These are phyloP conservation scores for Nemania sp. DNA, from an alignment of 2,329 filamentous ascomycete species.

Conservation along the genomic window DNA sequence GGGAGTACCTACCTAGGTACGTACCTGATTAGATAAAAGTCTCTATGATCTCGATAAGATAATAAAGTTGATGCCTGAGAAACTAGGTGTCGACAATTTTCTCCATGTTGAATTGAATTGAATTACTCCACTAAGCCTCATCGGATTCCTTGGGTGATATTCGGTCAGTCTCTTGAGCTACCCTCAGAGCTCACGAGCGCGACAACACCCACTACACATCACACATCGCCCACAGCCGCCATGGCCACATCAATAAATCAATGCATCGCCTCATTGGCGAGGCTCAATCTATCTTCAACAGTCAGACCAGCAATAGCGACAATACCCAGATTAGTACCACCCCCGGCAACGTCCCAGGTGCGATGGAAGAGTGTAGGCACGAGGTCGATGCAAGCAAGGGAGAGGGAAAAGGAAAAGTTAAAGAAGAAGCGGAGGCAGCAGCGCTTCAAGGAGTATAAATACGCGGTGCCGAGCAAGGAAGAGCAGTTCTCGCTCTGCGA, in stretches of 20 bases:
- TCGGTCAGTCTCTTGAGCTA: slow-evolving; percentile 5
- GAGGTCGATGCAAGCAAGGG: slow-evolving; percentile 52
- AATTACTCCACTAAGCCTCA: slow-evolving; percentile 28
- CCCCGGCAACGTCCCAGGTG: slow-evolving; percentile 57
- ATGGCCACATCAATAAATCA: slow-evolving; percentile 67
- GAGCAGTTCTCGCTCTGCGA: slow-evolving; percentile 87
- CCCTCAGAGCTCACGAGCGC: slow-evolving; percentile 38
- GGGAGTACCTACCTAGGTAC: not conserved
- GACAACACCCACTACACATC: slow-evolving; percentile 11
- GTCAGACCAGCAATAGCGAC: slow-evolving; percentile 57
- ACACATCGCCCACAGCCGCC: slow-evolving; percentile 39
- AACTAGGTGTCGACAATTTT: slow-evolving; percentile 37
- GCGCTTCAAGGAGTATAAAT: slow-evolving; percentile 73
- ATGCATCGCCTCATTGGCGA: slow-evolving; percentile 67
- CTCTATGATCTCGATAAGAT: slow-evolving; percentile 34
- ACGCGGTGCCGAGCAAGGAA: slow-evolving; percentile 71
- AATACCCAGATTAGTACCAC: slow-evolving; percentile 64
- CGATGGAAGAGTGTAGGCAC: slow-evolving; percentile 56
- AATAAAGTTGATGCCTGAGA: slow-evolving; percentile 41
- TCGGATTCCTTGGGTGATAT: slow-evolving; percentile 4
- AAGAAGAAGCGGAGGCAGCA: slow-evolving; percentile 74
- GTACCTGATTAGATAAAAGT: not conserved
- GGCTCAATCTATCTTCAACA: slow-evolving; percentile 59
- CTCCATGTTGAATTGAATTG: slow-evolving; percentile 15
- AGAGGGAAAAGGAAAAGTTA: slow-evolving; percentile 63